These are phyloP conservation scores for Saccharomycopsis sp. DNA, from an alignment of 805 yeast species.

Conservation along the genomic window DNA sequence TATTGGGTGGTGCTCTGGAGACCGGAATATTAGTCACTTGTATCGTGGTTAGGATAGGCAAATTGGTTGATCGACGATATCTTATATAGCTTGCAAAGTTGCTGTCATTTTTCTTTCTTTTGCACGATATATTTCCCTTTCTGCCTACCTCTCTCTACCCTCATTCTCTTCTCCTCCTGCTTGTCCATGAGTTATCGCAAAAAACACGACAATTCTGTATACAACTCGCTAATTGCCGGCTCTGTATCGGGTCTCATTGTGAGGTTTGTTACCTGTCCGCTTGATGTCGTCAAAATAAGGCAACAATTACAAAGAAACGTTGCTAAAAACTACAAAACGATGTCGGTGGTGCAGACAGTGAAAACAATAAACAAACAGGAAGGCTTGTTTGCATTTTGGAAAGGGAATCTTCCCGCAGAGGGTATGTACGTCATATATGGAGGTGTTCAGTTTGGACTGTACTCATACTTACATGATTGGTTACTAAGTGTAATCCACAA, in stretches of 20 bases:
- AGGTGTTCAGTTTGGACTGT: slow-evolving; percentile 73
- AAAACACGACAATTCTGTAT: background rate
- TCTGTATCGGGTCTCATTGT: slow-evolving; percentile 24
- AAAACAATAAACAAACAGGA: slow-evolving; percentile 48
- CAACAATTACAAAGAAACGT: slow-evolving; percentile 44
- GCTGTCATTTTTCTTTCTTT: no score
- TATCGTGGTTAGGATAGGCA: no score
- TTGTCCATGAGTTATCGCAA: background rate
- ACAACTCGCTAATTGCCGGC: slow-evolving; percentile 18
- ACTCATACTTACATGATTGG: slow-evolving; percentile 45
- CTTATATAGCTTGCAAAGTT: no score
- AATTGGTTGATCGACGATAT: no score
- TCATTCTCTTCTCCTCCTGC: no score
- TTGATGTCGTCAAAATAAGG: slow-evolving; percentile 69
- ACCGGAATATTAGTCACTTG: background rate
- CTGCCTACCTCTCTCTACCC: no score
- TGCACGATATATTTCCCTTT: no score
- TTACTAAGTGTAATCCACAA: slow-evolving; percentile 30
- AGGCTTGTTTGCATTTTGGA: slow-evolving; percentile 81
- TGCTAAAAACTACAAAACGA: background rate
- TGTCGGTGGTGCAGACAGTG: slow-evolving; percentile 30
- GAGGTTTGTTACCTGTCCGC: slow-evolving; percentile 60
- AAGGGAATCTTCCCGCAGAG: slow-evolving; percentile 92
- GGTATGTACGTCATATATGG: slow-evolving; percentile 81
- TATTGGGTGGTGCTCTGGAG: no score